Evolutionary conservation across 129 eudicot genomes (phyloP), one percentile per base, ranked within the genome.

Genomic region (Flaveria linearis): DNA sequence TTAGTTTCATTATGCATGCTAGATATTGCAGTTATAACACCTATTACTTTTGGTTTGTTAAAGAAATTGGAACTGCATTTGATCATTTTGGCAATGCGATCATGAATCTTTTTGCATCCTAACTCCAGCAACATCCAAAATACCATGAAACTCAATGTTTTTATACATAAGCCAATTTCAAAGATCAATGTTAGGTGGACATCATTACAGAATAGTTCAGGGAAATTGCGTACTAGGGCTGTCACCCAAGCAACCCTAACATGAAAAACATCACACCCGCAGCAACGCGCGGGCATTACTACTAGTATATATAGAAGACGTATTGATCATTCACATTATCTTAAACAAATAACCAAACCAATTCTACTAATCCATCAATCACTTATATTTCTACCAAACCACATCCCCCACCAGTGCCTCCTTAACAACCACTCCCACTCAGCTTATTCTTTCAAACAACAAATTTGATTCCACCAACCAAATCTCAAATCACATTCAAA

Each of bases 81-180:
- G 98, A 94, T 69, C 96, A 90, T 78, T 90, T 92, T 79, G 98
- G 92, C 43, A 86, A 90, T 47, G 96, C 96, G 15, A 53, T 46
- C 12, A 25, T 63, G 60, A 25, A 49, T 18, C 55, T 23, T 15
- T 62, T 1, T 46, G 20, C 61, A 14, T 61, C 43, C 42, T 28
- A 28, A 28, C 68, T 74, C 56, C 57, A 41, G 58, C 58, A 4
- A 30, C 36, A 30, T 30, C 0, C 4, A 30, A 30, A 30, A 4
- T 30, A 4, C 5, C 33, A 28, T 4, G 5, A 28, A 28, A 28
- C 33, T 28, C 5, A 4, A 28, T 28, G 33, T 28, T 28, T 28
- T 28, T 28, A 28, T 28, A 28, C 33, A 28, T 28, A 28, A 28
- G 33, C 4, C 33, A 4, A 28, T 28, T 28, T 28, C 33, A 28